These are phyloP conservation scores for Lachancea sp. DNA, from an alignment of 805 yeast species.

Conservation along the genomic window DNA sequence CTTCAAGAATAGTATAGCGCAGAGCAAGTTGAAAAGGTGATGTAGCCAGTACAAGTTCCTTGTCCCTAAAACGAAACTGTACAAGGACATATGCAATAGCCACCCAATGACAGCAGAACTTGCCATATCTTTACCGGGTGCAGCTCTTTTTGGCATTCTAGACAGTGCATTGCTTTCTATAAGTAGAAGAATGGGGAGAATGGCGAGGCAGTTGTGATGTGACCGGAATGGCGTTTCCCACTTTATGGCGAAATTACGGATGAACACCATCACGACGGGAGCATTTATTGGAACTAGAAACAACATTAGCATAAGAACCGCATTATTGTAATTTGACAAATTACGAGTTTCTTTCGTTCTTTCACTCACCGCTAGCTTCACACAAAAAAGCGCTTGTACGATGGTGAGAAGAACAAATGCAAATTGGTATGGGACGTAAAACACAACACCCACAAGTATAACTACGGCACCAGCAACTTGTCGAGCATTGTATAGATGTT, in stretches of 20 bases:
- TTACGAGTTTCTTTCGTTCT: conserved; percentile 21
- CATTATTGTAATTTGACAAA: conserved; percentile 52
- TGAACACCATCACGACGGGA: conserved; percentile 74
- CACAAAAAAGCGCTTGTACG: conserved; percentile 50
- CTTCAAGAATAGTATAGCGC: conserved; percentile 42
- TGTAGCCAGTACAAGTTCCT: conserved; percentile 83
- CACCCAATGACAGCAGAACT: conserved; percentile 34
- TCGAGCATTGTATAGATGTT: conserved; percentile 7
- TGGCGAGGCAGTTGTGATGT: conserved; percentile 75
- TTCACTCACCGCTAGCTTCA: conserved; percentile 31
- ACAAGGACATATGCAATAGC: conserved; percentile 48
- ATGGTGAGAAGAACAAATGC: conserved; percentile 56
- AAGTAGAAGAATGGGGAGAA: conserved; percentile 62
- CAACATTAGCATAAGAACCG: conserved; percentile 59
- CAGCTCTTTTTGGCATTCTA: conserved; percentile 35
- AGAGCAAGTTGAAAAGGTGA: conserved; percentile 60
- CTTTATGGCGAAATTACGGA: conserved; percentile 66
- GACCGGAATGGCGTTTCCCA: conserved; percentile 85
- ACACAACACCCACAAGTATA: conserved; percentile 42
- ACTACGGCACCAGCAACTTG: conserved; percentile 33
- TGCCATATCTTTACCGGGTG: conserved; percentile 21
- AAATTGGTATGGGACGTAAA: conserved; percentile 76
- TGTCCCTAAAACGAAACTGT: conserved; percentile 66
- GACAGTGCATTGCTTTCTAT: conserved; percentile 49
- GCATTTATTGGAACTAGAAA: conserved; percentile 75